Base-by-base conservation (phyloP, 495 filamentous ascomycete species). In the Usnea hakonensis region DNA sequence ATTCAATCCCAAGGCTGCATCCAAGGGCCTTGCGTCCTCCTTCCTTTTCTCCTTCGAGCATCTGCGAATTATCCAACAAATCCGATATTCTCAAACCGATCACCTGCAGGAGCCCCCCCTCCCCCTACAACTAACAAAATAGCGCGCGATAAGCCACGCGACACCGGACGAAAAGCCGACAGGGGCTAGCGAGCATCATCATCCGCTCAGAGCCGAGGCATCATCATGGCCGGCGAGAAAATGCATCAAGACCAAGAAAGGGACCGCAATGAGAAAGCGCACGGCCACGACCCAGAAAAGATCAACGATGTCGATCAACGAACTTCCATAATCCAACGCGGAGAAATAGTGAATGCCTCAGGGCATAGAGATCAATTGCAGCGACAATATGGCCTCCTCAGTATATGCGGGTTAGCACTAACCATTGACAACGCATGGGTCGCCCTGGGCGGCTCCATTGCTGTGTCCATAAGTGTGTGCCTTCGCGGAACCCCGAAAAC, bases 381-480 rank as follows among this genome's bases (percentile, higher is more conserved):
- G 38, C 75, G 84, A 23, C 80, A 85, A 50, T 86, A 84, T 70
- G 79, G 80, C 50, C 72, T 86, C 4, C 60, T 84, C 62, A 83
- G 78, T 61, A 81, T 85, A 55, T 83, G 79, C 67, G 76, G 77
- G 5, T 70, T 84, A 23, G 83, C 78, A 0, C 74, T 86, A 10
- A 79, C 76, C 13, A 82, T 81, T 10, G 82, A 80, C 61, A 85
- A 84, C 71, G 78, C 80, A 26, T 87, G 84, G 84, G 79, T 80
- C 33, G 82, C 81, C 5, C 73, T 83, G 64, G 83, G 82, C 58
- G 81, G 82, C 26, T 78, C 75, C 69, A 76, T 83, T 60, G 73
- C 60, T 6, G 38, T 62, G 4, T 62, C 60, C 30, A 62, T 62
- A 23, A 62, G 60, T 77, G 57, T 44, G 74, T 52, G 21, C 23